Conservation (phyloP, 441 rosid species). For the Macaranga tanarius region DNA sequence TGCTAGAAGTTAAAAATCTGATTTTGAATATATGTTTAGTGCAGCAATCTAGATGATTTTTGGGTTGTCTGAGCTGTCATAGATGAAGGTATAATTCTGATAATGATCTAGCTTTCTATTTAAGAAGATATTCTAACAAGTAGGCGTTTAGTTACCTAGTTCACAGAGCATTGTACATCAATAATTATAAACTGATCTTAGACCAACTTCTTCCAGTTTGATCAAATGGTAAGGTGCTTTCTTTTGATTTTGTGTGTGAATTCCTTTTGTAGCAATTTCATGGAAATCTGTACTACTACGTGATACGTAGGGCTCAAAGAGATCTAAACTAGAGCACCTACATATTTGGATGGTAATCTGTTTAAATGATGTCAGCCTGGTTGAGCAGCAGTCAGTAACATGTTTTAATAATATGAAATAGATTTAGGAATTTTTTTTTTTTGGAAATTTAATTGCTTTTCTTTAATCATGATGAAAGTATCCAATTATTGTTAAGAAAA, state of each 20-base stretch:
- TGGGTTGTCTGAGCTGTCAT: background rate
- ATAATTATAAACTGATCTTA: background rate
- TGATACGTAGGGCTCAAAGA: background rate
- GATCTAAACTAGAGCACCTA: background rate
- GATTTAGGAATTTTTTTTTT: background rate
- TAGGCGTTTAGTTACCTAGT: background rate
- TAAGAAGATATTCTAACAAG: background rate
- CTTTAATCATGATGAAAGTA: background rate
- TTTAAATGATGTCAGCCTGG: background rate
- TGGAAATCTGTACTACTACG: background rate
- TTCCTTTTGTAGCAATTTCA: background rate
- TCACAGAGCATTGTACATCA: background rate
- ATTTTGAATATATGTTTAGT: background rate
- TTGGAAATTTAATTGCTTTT: background rate
- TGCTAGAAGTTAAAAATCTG: background rate
- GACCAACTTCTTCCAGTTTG: background rate
- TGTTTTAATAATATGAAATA: background rate
- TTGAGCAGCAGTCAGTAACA: background rate
- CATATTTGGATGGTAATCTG: background rate
- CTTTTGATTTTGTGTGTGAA: background rate
- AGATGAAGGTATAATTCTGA: background rate
- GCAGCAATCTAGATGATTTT: background rate
- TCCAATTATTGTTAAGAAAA: too few species aligned
- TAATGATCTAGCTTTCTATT: background rate
- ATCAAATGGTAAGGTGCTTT: background rate